These are phyloP conservation scores for Fusarium praegraminearum DNA, from an alignment of 2,329 filamentous ascomycete species.

Conservation along the genomic window DNA sequence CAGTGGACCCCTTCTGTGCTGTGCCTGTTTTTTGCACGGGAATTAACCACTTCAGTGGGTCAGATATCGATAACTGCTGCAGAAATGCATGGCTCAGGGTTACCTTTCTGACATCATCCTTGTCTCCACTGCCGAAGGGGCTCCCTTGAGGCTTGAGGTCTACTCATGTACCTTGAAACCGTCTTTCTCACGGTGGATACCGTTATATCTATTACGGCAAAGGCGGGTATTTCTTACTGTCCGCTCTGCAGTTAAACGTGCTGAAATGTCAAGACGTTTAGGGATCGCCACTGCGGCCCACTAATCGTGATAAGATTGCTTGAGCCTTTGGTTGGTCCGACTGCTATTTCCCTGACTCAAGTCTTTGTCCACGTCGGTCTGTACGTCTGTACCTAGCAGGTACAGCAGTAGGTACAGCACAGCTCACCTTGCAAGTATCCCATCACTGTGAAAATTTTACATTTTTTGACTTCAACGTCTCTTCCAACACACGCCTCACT, in stretches of 20 bases:
- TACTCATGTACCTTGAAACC: conserved; percentile 5
- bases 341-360: conserved; percentile 35
- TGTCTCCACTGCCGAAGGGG: conserved; percentile 30
- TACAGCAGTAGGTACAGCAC: conserved; percentile 4
- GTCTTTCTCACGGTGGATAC: conserved; percentile 34
- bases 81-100: conserved; percentile 23
- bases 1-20: conserved; percentile 18
- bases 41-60: conserved; percentile 22
- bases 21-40: conserved; percentile 34
- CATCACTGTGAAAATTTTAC: conserved; percentile 34
- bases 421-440: not conserved
- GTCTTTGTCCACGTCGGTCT: conserved; percentile 33
- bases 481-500: not conserved
- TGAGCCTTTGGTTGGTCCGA: conserved; percentile 27
- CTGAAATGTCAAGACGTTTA: conserved; percentile 12
- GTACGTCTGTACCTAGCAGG: conserved; percentile 9
- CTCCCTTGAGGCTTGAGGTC: conserved; percentile 12
- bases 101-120: conserved; percentile 40
- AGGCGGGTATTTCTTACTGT: conserved; percentile 20
- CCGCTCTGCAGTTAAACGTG: not conserved
- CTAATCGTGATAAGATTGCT: conserved; percentile 35
- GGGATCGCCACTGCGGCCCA: conserved; percentile 40
- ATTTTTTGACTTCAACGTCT: conserved; percentile 7
- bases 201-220: conserved; percentile 39
- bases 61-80: conserved; percentile 15